A percentile compares a stretch with the other conserved stretches of the same genome.
These are phyloP conservation scores for Barnettozyma californica DNA, from an alignment of 805 yeast genomes.

Conservation along the genomic window DNA sequence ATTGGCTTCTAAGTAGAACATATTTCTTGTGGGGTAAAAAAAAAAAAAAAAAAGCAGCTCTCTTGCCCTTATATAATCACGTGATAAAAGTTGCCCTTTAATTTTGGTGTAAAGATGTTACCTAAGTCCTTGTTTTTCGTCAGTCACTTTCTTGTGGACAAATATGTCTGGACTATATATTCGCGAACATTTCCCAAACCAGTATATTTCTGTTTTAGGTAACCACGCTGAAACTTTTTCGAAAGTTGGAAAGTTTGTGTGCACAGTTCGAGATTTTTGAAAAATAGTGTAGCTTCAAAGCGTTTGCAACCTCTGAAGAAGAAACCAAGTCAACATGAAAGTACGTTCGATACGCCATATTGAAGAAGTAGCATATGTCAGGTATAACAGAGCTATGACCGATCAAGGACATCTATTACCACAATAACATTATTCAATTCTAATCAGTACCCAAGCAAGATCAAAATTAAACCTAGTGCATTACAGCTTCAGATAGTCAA, in stretches of 20 bases:
- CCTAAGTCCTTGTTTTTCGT: neutral
- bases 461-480: no score
- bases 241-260: slow-evolving; percentile 3
- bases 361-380: neutral
- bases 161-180: neutral
- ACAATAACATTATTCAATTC: neutral
- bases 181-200: slow-evolving; percentile 2
- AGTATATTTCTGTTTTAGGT: slow-evolving; percentile 12
- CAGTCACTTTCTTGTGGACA: neutral
- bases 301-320: slow-evolving; percentile 1
- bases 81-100: neutral
- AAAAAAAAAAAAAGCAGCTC: no score
- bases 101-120: slow-evolving; percentile 1
- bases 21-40: no score
- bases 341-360: slow-evolving; percentile 3
- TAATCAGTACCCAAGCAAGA: no score
- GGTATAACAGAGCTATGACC: neutral
- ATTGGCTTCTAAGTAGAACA: neutral
- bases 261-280: slow-evolving; percentile 16
- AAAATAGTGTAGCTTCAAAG: slow-evolving; percentile 13
- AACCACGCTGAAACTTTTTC: slow-evolving; percentile 22
- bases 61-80: neutral
- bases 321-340: slow-evolving; percentile 13
- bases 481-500: no score
- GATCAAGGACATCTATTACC: neutral